A percentile compares a stretch with the other conserved stretches of the same genome.
These are phyloP conservation scores for Vachellia pachyceras DNA, from an alignment of 306 rosid genomes.

Conservation along the genomic window DNA sequence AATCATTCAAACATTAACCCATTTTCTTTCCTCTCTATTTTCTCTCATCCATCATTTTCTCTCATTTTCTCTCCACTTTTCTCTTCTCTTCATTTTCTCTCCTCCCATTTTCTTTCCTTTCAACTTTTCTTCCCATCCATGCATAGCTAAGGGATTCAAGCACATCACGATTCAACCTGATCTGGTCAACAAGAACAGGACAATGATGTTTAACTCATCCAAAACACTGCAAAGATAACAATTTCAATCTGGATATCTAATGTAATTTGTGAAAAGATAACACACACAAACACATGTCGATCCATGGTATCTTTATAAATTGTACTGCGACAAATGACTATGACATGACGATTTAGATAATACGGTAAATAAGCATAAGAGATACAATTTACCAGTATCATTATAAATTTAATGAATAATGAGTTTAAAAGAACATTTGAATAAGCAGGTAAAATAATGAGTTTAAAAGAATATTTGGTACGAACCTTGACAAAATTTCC, in stretches of 20 bases:
- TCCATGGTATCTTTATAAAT: background rate
- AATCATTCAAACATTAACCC: too few species aligned
- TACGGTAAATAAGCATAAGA: background rate
- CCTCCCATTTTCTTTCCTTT: too few species aligned
- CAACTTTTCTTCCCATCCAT: too few species aligned
- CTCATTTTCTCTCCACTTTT: too few species aligned
- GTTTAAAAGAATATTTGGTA: too few species aligned
- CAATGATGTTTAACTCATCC: background rate
- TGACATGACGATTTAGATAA: background rate
- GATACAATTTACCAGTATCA: background rate
- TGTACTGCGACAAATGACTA: background rate
- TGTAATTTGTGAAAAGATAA: background rate
- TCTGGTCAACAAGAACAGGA: background rate
- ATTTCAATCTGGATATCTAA: background rate
- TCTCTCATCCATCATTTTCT: too few species aligned
- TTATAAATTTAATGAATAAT: background rate
- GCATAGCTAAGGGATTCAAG: background rate
- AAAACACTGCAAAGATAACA: background rate
- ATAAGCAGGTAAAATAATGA: background rate
- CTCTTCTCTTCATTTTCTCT: too few species aligned
- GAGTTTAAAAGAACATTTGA: background rate
- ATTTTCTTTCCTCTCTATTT: too few species aligned
- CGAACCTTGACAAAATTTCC: constrained; percentile 76
- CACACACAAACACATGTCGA: background rate
- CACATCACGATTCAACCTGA: background rate